Evolutionary conservation across 1,139 yeast species (phyloP).

Genomic region (Candida albicans): DNA sequence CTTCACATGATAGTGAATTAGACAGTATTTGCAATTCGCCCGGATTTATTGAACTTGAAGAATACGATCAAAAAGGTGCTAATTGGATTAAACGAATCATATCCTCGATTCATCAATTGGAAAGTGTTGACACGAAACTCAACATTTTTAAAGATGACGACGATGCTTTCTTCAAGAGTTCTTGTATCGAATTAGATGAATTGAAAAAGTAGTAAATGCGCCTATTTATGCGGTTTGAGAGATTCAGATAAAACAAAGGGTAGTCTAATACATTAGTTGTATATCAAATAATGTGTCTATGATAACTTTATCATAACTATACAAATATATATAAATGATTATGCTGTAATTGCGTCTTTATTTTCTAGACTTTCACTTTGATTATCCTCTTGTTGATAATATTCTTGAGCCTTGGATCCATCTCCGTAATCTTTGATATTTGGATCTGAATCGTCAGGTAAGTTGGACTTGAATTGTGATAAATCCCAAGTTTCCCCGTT

Average conservation of each 20-base stretch:
- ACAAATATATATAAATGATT: background rate
- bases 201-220: slow-evolving; percentile 4
- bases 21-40: slow-evolving; percentile 14
- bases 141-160: slow-evolving; percentile 41
- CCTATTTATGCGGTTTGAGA: background rate
- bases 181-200: slow-evolving; percentile 13
- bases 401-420: slow-evolving; percentile 25
- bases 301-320: background rate
- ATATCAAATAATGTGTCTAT: background rate
- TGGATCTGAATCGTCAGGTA: slow-evolving; percentile 42
- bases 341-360: slow-evolving; percentile 6
- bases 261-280: too few species aligned
- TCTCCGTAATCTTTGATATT: slow-evolving; percentile 60
- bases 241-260: too few species aligned
- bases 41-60: slow-evolving; percentile 28
- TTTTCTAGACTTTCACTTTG: slow-evolving; percentile 4
- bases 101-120: slow-evolving; percentile 36
- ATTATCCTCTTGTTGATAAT: slow-evolving; percentile 19
- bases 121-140: slow-evolving; percentile 38
- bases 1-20: slow-evolving; percentile 9
- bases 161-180: slow-evolving; percentile 27
- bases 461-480: slow-evolving; percentile 55
- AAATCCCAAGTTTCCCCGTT: slow-evolving; percentile 68
- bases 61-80: slow-evolving; percentile 48
- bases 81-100: slow-evolving; percentile 49